Conservation (phyloP, 1,284 basidiomycete species). For the Boletus smithii region DNA sequence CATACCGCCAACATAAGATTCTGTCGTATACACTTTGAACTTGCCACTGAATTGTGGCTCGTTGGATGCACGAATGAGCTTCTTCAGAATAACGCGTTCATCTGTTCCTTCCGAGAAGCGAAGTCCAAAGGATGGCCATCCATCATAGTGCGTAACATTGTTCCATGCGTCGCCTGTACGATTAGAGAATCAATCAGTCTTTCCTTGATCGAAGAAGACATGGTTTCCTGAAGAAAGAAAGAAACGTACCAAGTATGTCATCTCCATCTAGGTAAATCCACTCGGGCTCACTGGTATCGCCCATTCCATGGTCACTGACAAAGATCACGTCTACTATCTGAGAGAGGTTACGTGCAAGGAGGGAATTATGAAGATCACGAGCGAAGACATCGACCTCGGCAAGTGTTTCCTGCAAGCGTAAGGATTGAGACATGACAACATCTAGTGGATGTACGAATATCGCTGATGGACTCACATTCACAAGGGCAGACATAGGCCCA, state of each 20-base stretch:
- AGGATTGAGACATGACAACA: background rate
- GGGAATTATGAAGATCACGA: constrained; percentile 56
- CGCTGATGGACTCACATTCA: constrained; percentile 52
- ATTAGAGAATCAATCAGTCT: background rate
- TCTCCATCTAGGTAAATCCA: constrained; percentile 77
- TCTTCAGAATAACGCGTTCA: constrained; percentile 50
- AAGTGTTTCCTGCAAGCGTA: constrained; percentile 56
- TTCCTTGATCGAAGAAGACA: background rate
- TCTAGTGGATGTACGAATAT: background rate
- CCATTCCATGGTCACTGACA: constrained; percentile 94
- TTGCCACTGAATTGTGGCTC: constrained; percentile 38
- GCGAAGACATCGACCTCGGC: constrained; percentile 73
- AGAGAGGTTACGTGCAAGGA: constrained; percentile 72
- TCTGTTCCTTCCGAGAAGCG: constrained; percentile 66
- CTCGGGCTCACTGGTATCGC: constrained; percentile 73
- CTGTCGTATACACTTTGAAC: constrained; percentile 76
- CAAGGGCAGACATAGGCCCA: constrained; percentile 70
- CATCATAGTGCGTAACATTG: constrained; percentile 35
- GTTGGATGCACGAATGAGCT: constrained; percentile 47
- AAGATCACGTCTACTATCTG: constrained; percentile 86
- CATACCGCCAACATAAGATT: constrained; percentile 40
- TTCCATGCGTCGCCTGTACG: constrained; percentile 26
- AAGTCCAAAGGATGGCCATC: constrained; percentile 84
- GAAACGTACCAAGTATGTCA: constrained; percentile 50
- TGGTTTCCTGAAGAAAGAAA: too few relatives aligned